phyloP scores from a whole-genome alignment of 2,329 filamentous ascomycete species.

The Exophiala sideris region DNA sequence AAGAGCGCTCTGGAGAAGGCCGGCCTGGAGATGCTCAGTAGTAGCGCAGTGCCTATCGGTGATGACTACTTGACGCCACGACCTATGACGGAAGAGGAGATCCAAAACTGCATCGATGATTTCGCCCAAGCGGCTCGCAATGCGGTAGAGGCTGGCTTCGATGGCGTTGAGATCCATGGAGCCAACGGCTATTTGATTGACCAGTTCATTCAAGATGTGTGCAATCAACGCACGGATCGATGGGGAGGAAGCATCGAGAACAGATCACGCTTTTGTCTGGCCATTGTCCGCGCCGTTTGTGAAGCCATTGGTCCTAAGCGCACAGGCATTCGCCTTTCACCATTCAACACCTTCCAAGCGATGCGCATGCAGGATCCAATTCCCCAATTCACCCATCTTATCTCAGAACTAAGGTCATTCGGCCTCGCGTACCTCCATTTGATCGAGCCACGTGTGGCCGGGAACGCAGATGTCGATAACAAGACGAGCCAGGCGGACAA shows the following conservation, averaged over 20 bases:
- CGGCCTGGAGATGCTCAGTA: background rate
- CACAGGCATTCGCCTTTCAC: conserved; percentile 45
- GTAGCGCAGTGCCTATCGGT: background rate
- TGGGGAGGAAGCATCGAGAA: conserved; percentile 52
- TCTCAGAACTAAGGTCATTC: conserved; percentile 49
- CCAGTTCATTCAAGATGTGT: conserved; percentile 50
- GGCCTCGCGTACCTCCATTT: conserved; percentile 61
- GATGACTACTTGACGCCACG: conserved; percentile 42
- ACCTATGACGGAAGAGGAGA: conserved; percentile 55
- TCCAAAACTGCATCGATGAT: conserved; percentile 50
- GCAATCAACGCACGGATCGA: conserved; percentile 49
- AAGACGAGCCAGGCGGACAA: conserved; percentile 28
- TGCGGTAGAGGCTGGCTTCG: conserved; percentile 52
- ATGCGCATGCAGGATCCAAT: conserved; percentile 61
- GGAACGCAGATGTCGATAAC: conserved; percentile 24
- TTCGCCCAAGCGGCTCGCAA: conserved; percentile 52
- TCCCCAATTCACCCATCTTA: conserved; percentile 61
- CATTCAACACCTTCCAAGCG: conserved; percentile 39
- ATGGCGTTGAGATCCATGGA: conserved; percentile 51
- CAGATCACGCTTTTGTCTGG: conserved; percentile 52
- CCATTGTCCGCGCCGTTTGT: conserved; percentile 39
- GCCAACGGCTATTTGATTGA: conserved; percentile 51
- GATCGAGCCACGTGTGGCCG: conserved; percentile 53
- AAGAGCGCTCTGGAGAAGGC: conserved; percentile 26
- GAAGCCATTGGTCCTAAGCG: background rate